These are phyloP conservation scores for Pseudogymnoascus sp. DNA, from an alignment of 2,329 filamentous ascomycete genomes.

Conservation along the genomic window DNA sequence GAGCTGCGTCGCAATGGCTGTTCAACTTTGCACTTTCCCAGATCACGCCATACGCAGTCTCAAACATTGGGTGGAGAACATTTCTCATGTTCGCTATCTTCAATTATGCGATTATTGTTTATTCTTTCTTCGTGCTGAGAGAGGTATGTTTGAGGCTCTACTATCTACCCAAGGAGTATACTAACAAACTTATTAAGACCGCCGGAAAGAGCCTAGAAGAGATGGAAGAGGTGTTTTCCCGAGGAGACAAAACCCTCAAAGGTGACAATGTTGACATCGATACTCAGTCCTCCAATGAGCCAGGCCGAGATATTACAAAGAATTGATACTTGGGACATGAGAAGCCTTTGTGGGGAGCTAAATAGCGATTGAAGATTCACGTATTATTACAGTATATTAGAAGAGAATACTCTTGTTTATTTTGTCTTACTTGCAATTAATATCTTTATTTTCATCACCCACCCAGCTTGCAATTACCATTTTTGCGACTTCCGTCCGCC, in stretches of 20 bases:
- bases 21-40: slow-evolving; percentile 47
- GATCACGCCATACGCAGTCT: slow-evolving; percentile 46
- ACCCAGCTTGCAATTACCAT: not conserved
- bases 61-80: slow-evolving; percentile 40
- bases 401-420: not conserved
- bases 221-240: not conserved
- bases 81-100: slow-evolving; percentile 42
- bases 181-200: not conserved
- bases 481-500: not conserved
- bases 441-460: not conserved
- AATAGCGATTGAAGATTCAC: not conserved
- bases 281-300: slow-evolving; percentile 26
- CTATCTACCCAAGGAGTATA: not conserved
- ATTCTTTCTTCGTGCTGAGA: slow-evolving; percentile 51
- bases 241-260: slow-evolving; percentile 73
- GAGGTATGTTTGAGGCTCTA: slow-evolving; percentile 33
- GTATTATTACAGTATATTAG: not conserved
- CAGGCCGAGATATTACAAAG: not conserved
- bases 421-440: not conserved
- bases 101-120: slow-evolving; percentile 36
- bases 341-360: not conserved
- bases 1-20: slow-evolving; percentile 45
- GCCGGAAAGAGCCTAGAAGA: not conserved
- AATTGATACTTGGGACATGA: not conserved
- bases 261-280: slow-evolving; percentile 91